Evolutionary conservation across 108 stramenopile genomes (phyloP), one percentile per base, ranked within the genome.

Genomic region (Cyclotella choctawhatcheeana): DNA sequence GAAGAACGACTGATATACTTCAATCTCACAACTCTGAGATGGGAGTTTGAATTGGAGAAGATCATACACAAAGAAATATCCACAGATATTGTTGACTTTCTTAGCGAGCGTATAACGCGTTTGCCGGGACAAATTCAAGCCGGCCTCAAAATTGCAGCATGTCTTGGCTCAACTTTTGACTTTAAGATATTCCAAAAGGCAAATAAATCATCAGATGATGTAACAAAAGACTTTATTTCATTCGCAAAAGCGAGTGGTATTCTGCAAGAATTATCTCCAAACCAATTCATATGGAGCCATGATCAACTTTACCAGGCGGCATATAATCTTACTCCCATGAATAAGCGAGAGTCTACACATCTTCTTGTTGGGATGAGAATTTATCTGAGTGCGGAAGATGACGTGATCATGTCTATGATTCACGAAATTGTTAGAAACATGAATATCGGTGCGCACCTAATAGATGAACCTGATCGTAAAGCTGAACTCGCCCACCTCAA

Each of bases 1-100:
- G 75, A 69, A n/a, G 75, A 70, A 35, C 68, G 69, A 1, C 30
- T 69, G 18, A 58, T 76, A 18, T 34, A 59, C 10, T 76, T 66
- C 33, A 52, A 47, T 18, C 14, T 52, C 7, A 50, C 40, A 8
- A 59, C 55, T 14, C 45, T 58, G 6, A 18, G 37, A 40, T 76
- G 75, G 75, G 34, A 70, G 21, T 76, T 35, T 16, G 58, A 76
- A 61, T 25, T 66, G 1, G 47, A 22, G 20, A 32, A 53, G 21
- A 76, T 76, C 16, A 54, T 7, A 20, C 27, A 27, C 4, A 45
- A 70, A 52, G 44, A 48, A 30, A 50, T 76, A 20, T 50, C 68
- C 33, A 54, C n/a, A 2, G 64, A 64, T 43, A 69, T 69, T 0
- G 75, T 69, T 16, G 27, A 53, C 20, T 44, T 53, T 33, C 32